A percentile compares a stretch with the other conserved stretches of the same genome.
Evolutionary conservation across 2,329 filamentous ascomycete genomes (phyloP).

Genomic region (Pseudocercospora musae): DNA sequence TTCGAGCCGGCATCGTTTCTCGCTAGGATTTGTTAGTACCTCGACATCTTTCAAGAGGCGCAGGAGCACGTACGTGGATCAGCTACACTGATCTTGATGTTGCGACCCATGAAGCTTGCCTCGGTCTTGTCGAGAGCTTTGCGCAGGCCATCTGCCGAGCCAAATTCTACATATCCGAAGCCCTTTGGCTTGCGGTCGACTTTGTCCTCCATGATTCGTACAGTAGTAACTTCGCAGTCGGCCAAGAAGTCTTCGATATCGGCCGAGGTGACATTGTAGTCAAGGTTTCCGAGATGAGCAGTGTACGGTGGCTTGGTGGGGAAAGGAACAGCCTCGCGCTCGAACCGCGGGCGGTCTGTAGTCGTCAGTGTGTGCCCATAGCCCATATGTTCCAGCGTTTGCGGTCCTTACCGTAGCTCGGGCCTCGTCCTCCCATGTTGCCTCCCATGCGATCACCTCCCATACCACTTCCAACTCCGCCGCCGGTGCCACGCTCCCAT

Average conservation of each 20-base stretch:
- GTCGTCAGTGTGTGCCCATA: slow-evolving; percentile 20
- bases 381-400: neutral
- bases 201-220: slow-evolving; percentile 96
- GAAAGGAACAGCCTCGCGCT: slow-evolving; percentile 75
- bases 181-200: slow-evolving; percentile 92
- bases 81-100: slow-evolving; percentile 89
- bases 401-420: slow-evolving; percentile 32
- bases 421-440: slow-evolving; percentile 26
- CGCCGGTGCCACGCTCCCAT: slow-evolving; percentile 28
- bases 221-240: slow-evolving; percentile 80
- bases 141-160: slow-evolving; percentile 81
- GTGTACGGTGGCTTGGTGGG: slow-evolving; percentile 93
- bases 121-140: slow-evolving; percentile 83
- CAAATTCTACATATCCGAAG: slow-evolving; percentile 96
- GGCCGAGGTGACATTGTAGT: slow-evolving; percentile 84
- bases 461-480: slow-evolving; percentile 22
- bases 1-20: slow-evolving; percentile 61
- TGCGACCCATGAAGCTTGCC: slow-evolving; percentile 78
- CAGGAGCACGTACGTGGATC: slow-evolving; percentile 79
- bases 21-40: slow-evolving; percentile 16
- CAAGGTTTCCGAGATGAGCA: slow-evolving; percentile 92
- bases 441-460: slow-evolving; percentile 17
- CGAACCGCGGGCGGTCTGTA: slow-evolving; percentile 36
- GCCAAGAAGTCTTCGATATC: slow-evolving; percentile 83
- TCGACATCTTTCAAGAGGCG: neutral